phyloP scores from a whole-genome alignment of 345 rosid species.

The Reutealis trisperma region DNA sequence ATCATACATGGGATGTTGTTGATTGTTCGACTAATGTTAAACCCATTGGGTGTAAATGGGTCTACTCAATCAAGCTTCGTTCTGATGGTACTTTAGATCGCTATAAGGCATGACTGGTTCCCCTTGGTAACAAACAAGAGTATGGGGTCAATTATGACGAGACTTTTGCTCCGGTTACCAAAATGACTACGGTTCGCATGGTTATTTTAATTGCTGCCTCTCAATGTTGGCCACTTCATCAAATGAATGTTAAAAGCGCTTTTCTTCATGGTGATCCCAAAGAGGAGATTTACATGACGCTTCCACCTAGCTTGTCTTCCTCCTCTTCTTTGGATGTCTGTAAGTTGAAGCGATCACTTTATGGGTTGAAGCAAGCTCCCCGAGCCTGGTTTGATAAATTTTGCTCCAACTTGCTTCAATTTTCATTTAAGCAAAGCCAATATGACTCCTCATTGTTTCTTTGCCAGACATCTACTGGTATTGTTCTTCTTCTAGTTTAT shows the following conservation, averaged over 20 bases:
- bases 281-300: too few species aligned
- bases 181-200: background rate
- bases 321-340: background rate
- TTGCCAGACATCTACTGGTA: too few species aligned
- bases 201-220: background rate
- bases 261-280: background rate
- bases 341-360: background rate
- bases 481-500: background rate
- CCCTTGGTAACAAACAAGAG: background rate
- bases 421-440: background rate
- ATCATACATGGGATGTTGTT: too few species aligned
- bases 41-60: background rate
- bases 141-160: background rate
- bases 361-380: too few species aligned
- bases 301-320: background rate
- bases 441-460: background rate
- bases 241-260: background rate
- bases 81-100: background rate
- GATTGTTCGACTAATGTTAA: background rate
- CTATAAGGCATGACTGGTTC: background rate
- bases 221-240: background rate
- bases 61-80: too few species aligned
- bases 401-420: background rate
- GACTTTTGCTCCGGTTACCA: too few species aligned
- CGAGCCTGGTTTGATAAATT: background rate